Evolutionary conservation across 73 alveolate species (phyloP), one percentile per base, ranked within the genome.

Genomic region (Uronychia setigera): DNA sequence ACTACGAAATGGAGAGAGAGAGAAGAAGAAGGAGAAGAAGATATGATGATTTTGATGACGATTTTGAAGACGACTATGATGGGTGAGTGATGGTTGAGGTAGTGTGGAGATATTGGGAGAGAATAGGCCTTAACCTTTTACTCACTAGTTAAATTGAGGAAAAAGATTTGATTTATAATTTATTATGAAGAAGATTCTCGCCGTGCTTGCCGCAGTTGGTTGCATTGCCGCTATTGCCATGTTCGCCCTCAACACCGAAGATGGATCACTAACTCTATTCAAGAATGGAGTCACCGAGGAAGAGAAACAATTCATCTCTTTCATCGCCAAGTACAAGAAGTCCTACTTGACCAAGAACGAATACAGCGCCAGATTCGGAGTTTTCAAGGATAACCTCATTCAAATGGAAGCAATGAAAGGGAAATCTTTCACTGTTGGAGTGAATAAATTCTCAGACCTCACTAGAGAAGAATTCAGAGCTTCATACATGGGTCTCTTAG

Each of bases 381-480:
- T 79, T 79, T 90, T 84, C 88, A 78, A 84, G 88, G 76, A 85
- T 32, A 85, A 85, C 88, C 57, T 78, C 28, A 33, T 60, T 29
- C 19, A 58, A 11, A 58, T 35, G 25, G 76, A 81, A 35, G 59
- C 57, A 33, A 76, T 74, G 32, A 30, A 81, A 27, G 32, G 11
- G 26, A 77, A 29, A 58, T 60, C 88, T n/a, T 89, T 46, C 77
- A 33, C 79, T 11, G 79, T 89, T 28, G 94, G 93, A 26, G 77
- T 92, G 30, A 92, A 84, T 86, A 31, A 85, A 32, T 90, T 92
- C 77, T 90, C 94, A 58, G 97, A 92, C 85, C 59, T 58, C 27
- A 57, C 95, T 80, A 58, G 34, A 28, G 95, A 84, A 11, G 97
- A 92, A 60, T 90, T 75, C 90, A 76, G 31, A 26, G 27, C 31